Conservation (phyloP, 306 rosid genomes). For the Abrus precatorius region DNA sequence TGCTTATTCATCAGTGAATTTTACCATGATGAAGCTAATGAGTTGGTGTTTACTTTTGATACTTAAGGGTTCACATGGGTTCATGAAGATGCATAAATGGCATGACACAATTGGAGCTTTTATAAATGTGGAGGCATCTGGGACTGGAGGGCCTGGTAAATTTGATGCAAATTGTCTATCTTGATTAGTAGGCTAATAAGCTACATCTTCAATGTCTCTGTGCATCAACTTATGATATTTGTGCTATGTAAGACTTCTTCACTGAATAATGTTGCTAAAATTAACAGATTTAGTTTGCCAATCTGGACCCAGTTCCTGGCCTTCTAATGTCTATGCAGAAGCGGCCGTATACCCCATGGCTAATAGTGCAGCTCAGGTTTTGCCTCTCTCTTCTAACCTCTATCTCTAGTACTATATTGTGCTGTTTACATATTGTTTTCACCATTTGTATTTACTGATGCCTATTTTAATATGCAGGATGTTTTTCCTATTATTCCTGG, state of each 20-base stretch:
- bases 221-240: constrained; percentile 16
- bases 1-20: constrained; percentile 29
- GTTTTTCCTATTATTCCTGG: constrained; percentile 97
- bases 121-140: constrained; percentile 96
- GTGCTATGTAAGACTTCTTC: constrained; percentile 31
- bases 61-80: constrained; percentile 92
- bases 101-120: constrained; percentile 87
- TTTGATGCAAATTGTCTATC: constrained; percentile 33
- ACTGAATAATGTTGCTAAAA: constrained; percentile 41
- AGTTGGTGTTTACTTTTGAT: constrained; percentile 47
- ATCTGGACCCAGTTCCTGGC: constrained; percentile 98
- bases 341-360: constrained; percentile 98
- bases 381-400: constrained; percentile 22
- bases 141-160: constrained; percentile 88
- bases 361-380: constrained; percentile 97
- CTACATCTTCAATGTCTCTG: constrained; percentile 20
- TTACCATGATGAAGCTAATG: constrained; percentile 47
- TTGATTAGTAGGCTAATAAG: constrained; percentile 21
- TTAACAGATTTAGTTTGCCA: constrained; percentile 93
- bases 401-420: constrained; percentile 17
- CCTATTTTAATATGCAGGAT: constrained; percentile 71
- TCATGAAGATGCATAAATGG: constrained; percentile 95
- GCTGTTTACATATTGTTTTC: constrained; percentile 7
- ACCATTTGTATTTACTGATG: constrained; percentile 40
- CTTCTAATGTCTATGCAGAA: constrained; percentile 84